Evolutionary conservation across 2,329 filamentous ascomycete species (phyloP).

Genomic region (Pyricularia sp.): DNA sequence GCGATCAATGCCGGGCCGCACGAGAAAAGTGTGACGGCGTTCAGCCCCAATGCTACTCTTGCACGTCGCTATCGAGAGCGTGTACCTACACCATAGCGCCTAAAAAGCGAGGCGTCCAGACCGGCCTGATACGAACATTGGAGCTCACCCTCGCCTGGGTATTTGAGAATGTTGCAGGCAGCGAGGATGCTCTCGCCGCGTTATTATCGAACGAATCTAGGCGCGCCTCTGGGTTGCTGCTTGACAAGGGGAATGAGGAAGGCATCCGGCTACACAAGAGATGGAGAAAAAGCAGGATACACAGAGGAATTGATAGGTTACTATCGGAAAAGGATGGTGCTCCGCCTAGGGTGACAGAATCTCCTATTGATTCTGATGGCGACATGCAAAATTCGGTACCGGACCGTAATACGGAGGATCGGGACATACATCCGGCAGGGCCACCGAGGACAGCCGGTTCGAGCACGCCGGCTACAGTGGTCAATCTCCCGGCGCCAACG

Average conservation of each 20-base stretch:
- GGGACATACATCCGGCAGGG: background rate
- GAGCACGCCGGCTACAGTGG: background rate
- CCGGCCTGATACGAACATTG: constrained; percentile 65
- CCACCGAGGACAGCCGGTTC: background rate
- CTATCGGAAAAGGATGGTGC: constrained; percentile 33
- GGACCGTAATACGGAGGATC: background rate
- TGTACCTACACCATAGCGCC: constrained; percentile 63
- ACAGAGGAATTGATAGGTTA: constrained; percentile 48
- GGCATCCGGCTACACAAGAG: constrained; percentile 43
- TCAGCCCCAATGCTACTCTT: constrained; percentile 54
- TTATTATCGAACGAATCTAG: constrained; percentile 34
- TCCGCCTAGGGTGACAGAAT: constrained; percentile 16
- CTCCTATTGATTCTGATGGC: constrained; percentile 18
- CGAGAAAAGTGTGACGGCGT: constrained; percentile 62
- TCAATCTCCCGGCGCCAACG: background rate
- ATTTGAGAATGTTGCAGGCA: constrained; percentile 46
- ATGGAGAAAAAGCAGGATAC: constrained; percentile 51
- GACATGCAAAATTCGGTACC: constrained; percentile 8
- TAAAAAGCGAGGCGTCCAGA: constrained; percentile 66
- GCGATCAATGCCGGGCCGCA: constrained; percentile 53
- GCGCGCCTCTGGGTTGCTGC: constrained; percentile 29
- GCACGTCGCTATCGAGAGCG: constrained; percentile 44
- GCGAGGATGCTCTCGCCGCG: constrained; percentile 42
- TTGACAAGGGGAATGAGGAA: constrained; percentile 42
- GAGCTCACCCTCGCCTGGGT: constrained; percentile 56